Evolutionary conservation across 805 yeast species (phyloP).

Genomic region (Komagataella kurtzmanii): DNA sequence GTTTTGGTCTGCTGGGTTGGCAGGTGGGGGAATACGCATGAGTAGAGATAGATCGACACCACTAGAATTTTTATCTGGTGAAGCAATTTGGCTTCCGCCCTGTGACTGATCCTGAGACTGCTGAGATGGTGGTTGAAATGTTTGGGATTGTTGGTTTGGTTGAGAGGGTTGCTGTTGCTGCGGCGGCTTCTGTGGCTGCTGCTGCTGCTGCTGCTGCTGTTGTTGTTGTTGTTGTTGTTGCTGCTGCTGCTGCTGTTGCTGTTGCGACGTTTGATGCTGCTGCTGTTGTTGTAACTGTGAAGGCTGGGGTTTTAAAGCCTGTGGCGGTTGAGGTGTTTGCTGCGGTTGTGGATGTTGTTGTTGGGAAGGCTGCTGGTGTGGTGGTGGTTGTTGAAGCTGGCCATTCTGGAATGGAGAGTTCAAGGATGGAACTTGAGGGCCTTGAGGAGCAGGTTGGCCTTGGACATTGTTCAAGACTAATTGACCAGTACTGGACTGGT

Average conservation of each 20-base stretch:
- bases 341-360: slow-evolving; percentile 1
- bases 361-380: neutral
- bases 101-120: slow-evolving; percentile 10
- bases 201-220: slow-evolving; percentile 7
- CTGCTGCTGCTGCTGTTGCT: slow-evolving; percentile 4
- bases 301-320: slow-evolving; percentile 1
- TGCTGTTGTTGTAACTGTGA: slow-evolving; percentile 5
- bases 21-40: slow-evolving; percentile 81
- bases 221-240: slow-evolving; percentile 3
- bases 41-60: slow-evolving; percentile 54
- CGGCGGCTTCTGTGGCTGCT: slow-evolving; percentile 1
- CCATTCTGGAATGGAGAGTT: neutral
- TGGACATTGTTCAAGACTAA: neutral
- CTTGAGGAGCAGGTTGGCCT: neutral
- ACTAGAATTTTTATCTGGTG: slow-evolving; percentile 4
- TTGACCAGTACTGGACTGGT: neutral
- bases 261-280: slow-evolving; percentile 4
- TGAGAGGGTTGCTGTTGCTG: slow-evolving; percentile 3
- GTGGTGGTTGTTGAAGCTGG: neutral
- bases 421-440: neutral
- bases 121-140: slow-evolving; percentile 3
- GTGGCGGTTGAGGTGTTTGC: slow-evolving; percentile 3
- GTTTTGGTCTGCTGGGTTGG: slow-evolving; percentile 97
- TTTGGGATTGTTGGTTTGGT: slow-evolving; percentile 2
- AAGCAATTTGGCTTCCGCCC: slow-evolving; percentile 10